phyloP scores from a whole-genome alignment of 2,329 filamentous ascomycete genomes.

The Penicillium corylophilum region DNA sequence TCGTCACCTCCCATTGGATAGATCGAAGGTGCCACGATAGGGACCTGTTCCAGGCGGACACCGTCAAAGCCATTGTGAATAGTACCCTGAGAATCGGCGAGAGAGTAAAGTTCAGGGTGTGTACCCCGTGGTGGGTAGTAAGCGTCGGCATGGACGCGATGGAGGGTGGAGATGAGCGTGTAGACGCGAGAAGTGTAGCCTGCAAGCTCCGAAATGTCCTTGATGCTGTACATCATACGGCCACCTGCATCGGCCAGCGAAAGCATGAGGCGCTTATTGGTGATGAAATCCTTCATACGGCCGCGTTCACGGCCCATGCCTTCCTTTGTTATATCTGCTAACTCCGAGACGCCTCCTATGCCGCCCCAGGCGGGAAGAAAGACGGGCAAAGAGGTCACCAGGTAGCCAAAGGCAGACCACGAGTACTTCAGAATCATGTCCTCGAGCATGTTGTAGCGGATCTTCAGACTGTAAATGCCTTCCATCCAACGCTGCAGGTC shows the following conservation, averaged over 20 bases:
- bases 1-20: slow-evolving; percentile 91
- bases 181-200: slow-evolving; percentile 96
- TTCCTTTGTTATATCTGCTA: slow-evolving; percentile 45
- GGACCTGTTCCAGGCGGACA: slow-evolving; percentile 87
- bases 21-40: slow-evolving; percentile 82
- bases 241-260: slow-evolving; percentile 94
- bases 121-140: slow-evolving; percentile 70
- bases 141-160: slow-evolving; percentile 86
- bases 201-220: slow-evolving; percentile 91
- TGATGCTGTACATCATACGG: slow-evolving; percentile 99
- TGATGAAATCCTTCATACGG: slow-evolving; percentile 98
- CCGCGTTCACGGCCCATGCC: slow-evolving; percentile 63
- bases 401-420: slow-evolving; percentile 96
- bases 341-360: slow-evolving; percentile 69
- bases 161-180: slow-evolving; percentile 89
- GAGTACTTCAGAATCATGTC: slow-evolving; percentile 98
- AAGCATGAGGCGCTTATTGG: slow-evolving; percentile 97
- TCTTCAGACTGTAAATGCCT: slow-evolving; percentile 94
- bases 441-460: slow-evolving; percentile 97
- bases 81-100: slow-evolving; percentile 90
- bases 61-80: slow-evolving; percentile 94
- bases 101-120: slow-evolving; percentile 77
- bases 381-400: slow-evolving; percentile 87
- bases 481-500: slow-evolving; percentile 97
- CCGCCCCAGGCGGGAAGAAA: slow-evolving; percentile 95